Conservation (phyloP, 1,284 basidiomycete genomes). For the Trametes versicolor region DNA sequence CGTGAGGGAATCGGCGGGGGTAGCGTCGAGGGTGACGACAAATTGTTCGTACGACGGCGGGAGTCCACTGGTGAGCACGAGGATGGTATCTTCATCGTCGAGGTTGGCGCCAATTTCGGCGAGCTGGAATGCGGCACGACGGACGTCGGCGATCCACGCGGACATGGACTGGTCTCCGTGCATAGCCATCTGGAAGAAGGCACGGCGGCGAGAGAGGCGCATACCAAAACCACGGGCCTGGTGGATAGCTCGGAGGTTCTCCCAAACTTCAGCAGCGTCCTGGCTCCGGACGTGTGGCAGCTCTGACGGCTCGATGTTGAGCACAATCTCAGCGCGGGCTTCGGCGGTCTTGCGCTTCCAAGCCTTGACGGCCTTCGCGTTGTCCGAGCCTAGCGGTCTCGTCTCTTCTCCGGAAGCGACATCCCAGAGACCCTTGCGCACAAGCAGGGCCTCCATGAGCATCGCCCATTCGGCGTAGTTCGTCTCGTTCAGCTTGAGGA, state of each 20-base stretch:
- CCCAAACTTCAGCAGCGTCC: slow-evolving; percentile 44
- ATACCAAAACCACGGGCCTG: slow-evolving; percentile 45
- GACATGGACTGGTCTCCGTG: slow-evolving; percentile 37
- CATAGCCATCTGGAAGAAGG: slow-evolving; percentile 41
- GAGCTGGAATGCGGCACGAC: not conserved
- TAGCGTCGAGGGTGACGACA: slow-evolving; percentile 39
- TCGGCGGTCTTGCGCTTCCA: not conserved
- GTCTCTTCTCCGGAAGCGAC: not conserved
- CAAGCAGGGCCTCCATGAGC: not conserved
- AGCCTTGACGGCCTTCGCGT: not conserved
- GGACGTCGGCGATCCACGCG: slow-evolving; percentile 41
- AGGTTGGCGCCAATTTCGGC: slow-evolving; percentile 36
- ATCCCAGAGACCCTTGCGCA: not conserved
- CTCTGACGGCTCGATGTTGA: not conserved
- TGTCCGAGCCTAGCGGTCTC: not conserved
- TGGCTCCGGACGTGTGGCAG: not conserved
- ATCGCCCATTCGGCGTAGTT: not conserved
- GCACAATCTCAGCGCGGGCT: not conserved
- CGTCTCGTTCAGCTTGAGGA: not conserved
- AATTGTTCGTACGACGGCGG: slow-evolving; percentile 41
- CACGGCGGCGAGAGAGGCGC: slow-evolving; percentile 36
- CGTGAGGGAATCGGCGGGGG: not conserved
- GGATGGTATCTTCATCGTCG: slow-evolving; percentile 45
- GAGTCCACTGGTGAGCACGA: slow-evolving; percentile 47
- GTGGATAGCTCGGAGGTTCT: slow-evolving; percentile 42